Evolutionary conservation across 306 rosid species (phyloP).

Genomic region (Chamaecrista fasciculata): DNA sequence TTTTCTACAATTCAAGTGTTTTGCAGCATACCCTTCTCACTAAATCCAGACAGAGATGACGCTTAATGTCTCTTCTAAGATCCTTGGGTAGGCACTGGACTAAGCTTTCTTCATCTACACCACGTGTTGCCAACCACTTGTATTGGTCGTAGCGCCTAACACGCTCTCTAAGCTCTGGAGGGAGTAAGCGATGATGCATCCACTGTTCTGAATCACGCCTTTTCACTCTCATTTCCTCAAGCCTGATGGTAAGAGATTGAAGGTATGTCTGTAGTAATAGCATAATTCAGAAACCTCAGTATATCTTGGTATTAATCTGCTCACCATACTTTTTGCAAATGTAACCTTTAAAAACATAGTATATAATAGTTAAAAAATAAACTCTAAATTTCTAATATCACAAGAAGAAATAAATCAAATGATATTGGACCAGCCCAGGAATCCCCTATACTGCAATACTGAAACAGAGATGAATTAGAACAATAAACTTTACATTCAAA

Average conservation of each 20-base stretch:
- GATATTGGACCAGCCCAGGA: not conserved
- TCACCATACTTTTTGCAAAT: slow-evolving; percentile 12
- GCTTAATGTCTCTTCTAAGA: slow-evolving; percentile 93
- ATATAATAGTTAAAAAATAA: no score
- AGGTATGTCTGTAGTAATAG: slow-evolving; percentile 81
- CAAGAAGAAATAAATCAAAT: not conserved
- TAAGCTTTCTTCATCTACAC: slow-evolving; percentile 85
- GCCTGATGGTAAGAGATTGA: slow-evolving; percentile 95
- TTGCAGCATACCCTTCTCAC: slow-evolving; percentile 85
- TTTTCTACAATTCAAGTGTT: slow-evolving; percentile 21
- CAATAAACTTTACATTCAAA: slow-evolving; percentile 4
- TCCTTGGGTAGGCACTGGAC: slow-evolving; percentile 96
- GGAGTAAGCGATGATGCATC: slow-evolving; percentile 99
- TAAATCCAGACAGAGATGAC: slow-evolving; percentile 95
- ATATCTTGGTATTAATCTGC: slow-evolving; percentile 23
- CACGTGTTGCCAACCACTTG: slow-evolving; percentile 98
- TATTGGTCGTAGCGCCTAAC: slow-evolving; percentile 98
- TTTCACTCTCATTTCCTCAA: slow-evolving; percentile 98
- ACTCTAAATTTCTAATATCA: not conserved
- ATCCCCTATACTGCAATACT: not conserved
- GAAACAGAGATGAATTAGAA: not conserved
- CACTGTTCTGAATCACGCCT: slow-evolving; percentile 99
- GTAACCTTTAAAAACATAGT: slow-evolving; percentile 19
- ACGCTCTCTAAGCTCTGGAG: slow-evolving; percentile 83
- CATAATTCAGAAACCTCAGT: slow-evolving; percentile 31